phyloP scores from a whole-genome alignment of 2,329 filamentous ascomycete species.

The Paracorniculantispora psalliotae region DNA sequence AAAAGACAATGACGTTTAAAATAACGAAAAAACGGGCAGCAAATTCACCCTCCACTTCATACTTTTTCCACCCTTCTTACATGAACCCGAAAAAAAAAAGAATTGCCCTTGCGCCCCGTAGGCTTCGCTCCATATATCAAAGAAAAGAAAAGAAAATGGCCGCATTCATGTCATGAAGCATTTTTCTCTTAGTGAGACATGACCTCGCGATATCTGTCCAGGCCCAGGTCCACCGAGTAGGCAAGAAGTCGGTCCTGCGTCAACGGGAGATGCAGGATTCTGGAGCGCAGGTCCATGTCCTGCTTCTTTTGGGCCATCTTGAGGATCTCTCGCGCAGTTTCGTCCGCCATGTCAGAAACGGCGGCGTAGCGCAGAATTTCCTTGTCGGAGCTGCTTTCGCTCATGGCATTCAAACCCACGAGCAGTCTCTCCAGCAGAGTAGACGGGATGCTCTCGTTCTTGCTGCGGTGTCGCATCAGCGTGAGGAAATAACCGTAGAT shows the following conservation, averaged over 20 bases:
- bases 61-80: not conserved
- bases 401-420: constrained; percentile 51
- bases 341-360: constrained; percentile 73
- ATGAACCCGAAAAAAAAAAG: not conserved
- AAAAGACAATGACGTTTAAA: not conserved
- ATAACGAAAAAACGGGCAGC: not conserved
- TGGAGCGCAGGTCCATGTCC: constrained; percentile 33
- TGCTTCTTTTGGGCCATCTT: constrained; percentile 50
- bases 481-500: constrained; percentile 65
- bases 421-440: constrained; percentile 52
- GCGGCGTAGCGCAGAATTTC: constrained; percentile 60
- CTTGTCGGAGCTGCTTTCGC: constrained; percentile 36
- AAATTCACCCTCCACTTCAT: not conserved
- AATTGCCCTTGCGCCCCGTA: constrained; percentile 4
- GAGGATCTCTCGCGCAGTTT: constrained; percentile 63
- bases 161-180: constrained; percentile 4
- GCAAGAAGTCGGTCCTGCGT: constrained; percentile 68
- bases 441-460: constrained; percentile 36
- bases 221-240: constrained; percentile 65
- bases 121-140: constrained; percentile 8
- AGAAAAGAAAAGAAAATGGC: not conserved
- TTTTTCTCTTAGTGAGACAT: constrained; percentile 41
- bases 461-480: constrained; percentile 41
- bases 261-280: constrained; percentile 56
- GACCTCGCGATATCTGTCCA: constrained; percentile 62